phyloP scores from a whole-genome alignment of 192 early-diverging fungal genomes.

The Linnemannia hyalina region DNA sequence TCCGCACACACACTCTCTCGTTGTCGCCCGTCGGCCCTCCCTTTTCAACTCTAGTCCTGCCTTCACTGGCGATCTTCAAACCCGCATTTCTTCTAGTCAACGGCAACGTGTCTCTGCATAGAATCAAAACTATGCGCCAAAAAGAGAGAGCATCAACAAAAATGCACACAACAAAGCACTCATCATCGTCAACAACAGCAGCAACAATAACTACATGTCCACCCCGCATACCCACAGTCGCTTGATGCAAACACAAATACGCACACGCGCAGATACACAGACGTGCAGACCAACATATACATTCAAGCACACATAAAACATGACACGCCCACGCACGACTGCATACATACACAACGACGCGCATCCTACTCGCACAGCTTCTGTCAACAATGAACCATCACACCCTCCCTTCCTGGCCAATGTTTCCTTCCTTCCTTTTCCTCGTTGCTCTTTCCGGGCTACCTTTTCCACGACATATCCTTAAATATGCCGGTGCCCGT shows the following conservation, averaged over 20 bases:
- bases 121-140: neutral
- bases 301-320: no score
- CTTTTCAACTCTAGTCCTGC: neutral
- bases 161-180: neutral
- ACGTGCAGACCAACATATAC: neutral
- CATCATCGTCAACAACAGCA: neutral
- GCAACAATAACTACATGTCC: neutral
- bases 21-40: neutral
- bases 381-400: neutral
- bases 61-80: neutral
- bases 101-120: conserved; percentile 4
- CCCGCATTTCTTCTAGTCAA: neutral
- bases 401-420: neutral
- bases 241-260: conserved; percentile 3
- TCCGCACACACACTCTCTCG: neutral
- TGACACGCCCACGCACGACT: no score
- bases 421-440: neutral
- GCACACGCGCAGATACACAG: conserved; percentile 1
- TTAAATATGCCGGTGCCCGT: conserved; percentile 2
- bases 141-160: neutral
- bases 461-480: neutral
- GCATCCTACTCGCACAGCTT: neutral
- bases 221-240: neutral
- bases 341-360: neutral
- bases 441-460: no score